phyloP scores from a whole-genome alignment of 2,329 filamentous ascomycete species.

The Cytospora leucostoma region DNA sequence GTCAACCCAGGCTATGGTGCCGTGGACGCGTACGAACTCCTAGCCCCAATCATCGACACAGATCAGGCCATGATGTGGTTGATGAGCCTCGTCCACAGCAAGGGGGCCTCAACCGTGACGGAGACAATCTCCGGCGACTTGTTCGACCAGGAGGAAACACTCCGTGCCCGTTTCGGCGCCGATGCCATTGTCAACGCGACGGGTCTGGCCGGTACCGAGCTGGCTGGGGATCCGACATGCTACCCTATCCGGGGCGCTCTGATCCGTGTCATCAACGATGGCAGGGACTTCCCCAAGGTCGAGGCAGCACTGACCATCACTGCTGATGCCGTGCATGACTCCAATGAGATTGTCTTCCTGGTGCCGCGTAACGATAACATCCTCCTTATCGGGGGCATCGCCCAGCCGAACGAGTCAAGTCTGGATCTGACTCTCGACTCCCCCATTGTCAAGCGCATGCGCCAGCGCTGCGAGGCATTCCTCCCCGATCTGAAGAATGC shows the following conservation, averaged over 20 bases:
- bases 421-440: constrained; percentile 43
- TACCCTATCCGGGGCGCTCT: constrained; percentile 48
- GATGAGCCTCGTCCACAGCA: constrained; percentile 42
- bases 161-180: constrained; percentile 39
- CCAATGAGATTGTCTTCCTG: constrained; percentile 46
- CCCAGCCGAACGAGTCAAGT: constrained; percentile 40
- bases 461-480: constrained; percentile 45
- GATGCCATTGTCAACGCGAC: constrained; percentile 48
- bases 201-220: constrained; percentile 40
- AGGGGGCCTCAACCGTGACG: constrained; percentile 44
- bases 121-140: constrained; percentile 42
- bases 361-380: constrained; percentile 48
- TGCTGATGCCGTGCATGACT: constrained; percentile 39
- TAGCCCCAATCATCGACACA: constrained; percentile 49
- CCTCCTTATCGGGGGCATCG: constrained; percentile 44
- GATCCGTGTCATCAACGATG: constrained; percentile 49
- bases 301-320: constrained; percentile 44
- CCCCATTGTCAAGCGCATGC: constrained; percentile 44
- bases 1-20: constrained; percentile 39
- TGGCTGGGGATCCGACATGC: constrained; percentile 42
- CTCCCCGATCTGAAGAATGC: constrained; percentile 44
- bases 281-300: constrained; percentile 44
- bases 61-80: constrained; percentile 46
- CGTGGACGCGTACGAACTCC: constrained; percentile 47
- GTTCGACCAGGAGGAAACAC: constrained; percentile 37